phyloP scores from a whole-genome alignment of 2,329 filamentous ascomycete species.

The Fusarium transvaalense region DNA sequence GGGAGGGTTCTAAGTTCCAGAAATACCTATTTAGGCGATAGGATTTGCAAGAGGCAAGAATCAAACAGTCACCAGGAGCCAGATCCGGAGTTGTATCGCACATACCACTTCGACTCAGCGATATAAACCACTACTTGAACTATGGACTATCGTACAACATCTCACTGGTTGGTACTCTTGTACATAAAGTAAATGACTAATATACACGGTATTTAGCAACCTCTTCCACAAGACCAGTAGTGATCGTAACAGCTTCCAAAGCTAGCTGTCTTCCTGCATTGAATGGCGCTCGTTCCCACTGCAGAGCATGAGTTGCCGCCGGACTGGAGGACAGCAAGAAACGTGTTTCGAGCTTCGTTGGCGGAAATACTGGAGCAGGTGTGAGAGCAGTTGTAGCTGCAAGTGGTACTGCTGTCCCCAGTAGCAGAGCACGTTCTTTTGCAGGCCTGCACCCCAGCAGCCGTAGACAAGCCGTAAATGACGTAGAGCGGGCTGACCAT shows the following conservation, averaged over 20 bases:
- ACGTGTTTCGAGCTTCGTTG: slow-evolving; percentile 10
- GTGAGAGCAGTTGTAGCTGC: slow-evolving; percentile 9
- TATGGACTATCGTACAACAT: too few species aligned
- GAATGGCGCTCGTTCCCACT: slow-evolving; percentile 2
- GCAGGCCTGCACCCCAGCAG: slow-evolving; percentile 3
- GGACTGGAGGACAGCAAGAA: slow-evolving; percentile 4
- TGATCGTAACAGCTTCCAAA: slow-evolving; percentile 23
- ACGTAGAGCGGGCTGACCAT: slow-evolving; percentile 4
- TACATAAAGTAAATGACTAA: too few species aligned
- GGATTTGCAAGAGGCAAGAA: too few species aligned
- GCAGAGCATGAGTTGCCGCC: slow-evolving; percentile 9
- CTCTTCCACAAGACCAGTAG: slow-evolving; percentile 7
- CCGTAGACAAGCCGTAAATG: neutral
- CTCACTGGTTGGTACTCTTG: too few species aligned
- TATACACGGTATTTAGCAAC: too few species aligned
- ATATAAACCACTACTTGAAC: too few species aligned
- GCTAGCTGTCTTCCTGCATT: slow-evolving; percentile 5
- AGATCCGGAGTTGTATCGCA: too few species aligned
- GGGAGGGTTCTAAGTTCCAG: too few species aligned
- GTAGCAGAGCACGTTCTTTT: slow-evolving; percentile 9
- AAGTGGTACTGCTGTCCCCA: neutral
- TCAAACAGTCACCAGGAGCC: too few species aligned
- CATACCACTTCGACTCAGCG: too few species aligned
- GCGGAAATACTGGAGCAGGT: slow-evolving; percentile 2
- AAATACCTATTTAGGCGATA: too few species aligned